Evolutionary conservation across 371 early-diverging fungal species (phyloP), one percentile per base, ranked within the genome.

Genomic region (Mucor sp.): DNA sequence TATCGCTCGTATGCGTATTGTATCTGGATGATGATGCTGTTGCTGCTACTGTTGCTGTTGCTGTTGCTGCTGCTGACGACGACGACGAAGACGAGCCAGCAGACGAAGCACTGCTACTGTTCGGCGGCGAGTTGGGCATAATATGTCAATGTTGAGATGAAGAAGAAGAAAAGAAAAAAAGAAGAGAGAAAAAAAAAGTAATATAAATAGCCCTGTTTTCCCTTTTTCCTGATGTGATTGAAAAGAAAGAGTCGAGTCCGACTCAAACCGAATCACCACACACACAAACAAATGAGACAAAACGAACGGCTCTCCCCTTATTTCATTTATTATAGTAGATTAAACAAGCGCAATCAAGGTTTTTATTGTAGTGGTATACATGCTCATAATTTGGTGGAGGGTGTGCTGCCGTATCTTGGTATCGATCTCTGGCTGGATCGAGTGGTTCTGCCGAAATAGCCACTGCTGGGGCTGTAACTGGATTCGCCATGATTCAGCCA

Each of bases 331-430:
- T n/a, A n/a, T n/a, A n/a, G n/a, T n/a, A 37, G 8, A 44, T 44
- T 44, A 44, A 44, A 50, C 21, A 50, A 50, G 50, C 50, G 50
- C 50, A 21, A 35, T n/a, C n/a, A n/a, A 8, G 35, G 8, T 30
- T 30, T 44, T 44, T 44, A 44, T 44, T 50, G 25, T 50, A n/a
- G 23, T 50, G 23, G 50, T 44, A 44, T 44, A 44, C n/a, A 44
- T 44, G 11, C 23, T 50, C 12, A 50, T 50, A 25, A 48, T 33
- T 48, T 62, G 48, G 64, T 61, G 43, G 68, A 70, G 32, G 68
- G 67, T 19, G 74, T 71, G 37, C 68, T 67, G 41, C 74, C 74
- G 60, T 74, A 74, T 50, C 60, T 67, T 62, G 74, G 71, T 41
- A 71, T 68, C 58, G 55, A 44, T 39, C 60, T 57, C 47, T 66